Base-by-base conservation (phyloP, 139 green algal genomes). In the Tetraselmis chui region DNA sequence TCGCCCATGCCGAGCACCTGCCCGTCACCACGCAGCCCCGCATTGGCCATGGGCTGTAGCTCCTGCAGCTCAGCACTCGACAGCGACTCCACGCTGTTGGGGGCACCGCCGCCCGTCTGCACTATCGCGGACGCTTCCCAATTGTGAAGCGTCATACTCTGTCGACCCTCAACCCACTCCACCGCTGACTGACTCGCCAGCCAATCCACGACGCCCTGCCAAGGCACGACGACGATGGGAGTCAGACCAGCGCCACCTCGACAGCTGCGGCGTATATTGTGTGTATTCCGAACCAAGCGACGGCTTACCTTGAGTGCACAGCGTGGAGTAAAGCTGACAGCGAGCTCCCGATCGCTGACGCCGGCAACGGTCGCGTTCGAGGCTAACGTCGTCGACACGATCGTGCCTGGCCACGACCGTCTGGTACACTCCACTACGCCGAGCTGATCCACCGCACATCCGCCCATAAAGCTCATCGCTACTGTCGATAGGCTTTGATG, bases 1-100 rank as follows among this genome's bases (percentile, higher is more conserved):
- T 99, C 96, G 1, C 96, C 96, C 30, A 93, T 89, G 58, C 95
- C 96, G 2, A 98, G 83, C 0, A 98, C 86, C 84, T 98, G 91
- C 24, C 86, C 82, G 1, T 85, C 23, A 18, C 95, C 93, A 32
- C 88, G 82, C 22, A 91, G 59, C 80, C 45, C 45, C 11, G 45
- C 45, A 25, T 18, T 67, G 11, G 45, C 45, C 45, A 67, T 67
- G 5, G 45, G 45, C 45, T 25, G 45, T 18, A 67, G 45, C 45
- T 67, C 45, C 81, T 95, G 91, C n/a, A 84, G 28, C 0, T 30
- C 78, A 0, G 79, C 74, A 18, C 45, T 5, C 11, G 45, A 67
- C 45, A 67, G 45, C 58, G 28, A 30, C 28, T 30, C 28, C 24
- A 31, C 27, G 58, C 24, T 27, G 29, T 1, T 27, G 45, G 22